These are phyloP conservation scores for Kalmanozyma brasiliensis DNA, from an alignment of 1,284 basidiomycete genomes.

Conservation along the genomic window DNA sequence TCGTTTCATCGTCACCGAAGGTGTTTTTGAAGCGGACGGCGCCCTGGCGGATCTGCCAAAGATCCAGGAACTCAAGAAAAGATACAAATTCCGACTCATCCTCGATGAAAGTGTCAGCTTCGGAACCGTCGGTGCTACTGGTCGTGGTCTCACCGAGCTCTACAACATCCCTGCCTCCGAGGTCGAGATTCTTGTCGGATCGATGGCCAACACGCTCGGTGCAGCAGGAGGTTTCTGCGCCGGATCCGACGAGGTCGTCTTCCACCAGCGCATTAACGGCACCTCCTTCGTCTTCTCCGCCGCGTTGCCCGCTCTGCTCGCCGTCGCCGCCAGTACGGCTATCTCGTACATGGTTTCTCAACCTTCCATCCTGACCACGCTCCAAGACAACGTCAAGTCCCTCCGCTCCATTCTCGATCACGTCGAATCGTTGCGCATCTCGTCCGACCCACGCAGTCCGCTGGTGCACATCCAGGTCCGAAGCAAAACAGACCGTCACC, in stretches of 20 bases:
- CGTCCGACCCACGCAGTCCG: conserved; percentile 84
- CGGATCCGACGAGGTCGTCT: conserved; percentile 82
- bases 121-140: conserved; percentile 89
- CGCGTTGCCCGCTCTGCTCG: conserved; percentile 87
- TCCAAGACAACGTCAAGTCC: conserved; percentile 83
- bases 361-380: conserved; percentile 78
- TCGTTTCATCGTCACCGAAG: conserved; percentile 96
- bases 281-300: conserved; percentile 96
- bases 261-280: conserved; percentile 96
- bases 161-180: conserved; percentile 80
- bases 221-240: conserved; percentile 95
- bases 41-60: conserved; percentile 89
- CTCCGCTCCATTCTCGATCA: conserved; percentile 81
- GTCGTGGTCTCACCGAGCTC: conserved; percentile 91
- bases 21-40: conserved; percentile 94
- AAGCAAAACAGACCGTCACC: conserved; percentile 57
- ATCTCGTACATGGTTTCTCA: conserved; percentile 76
- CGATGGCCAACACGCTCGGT: conserved; percentile 84
- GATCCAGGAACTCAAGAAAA: conserved; percentile 90
- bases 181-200: conserved; percentile 76
- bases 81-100: conserved; percentile 94
- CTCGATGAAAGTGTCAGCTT: conserved; percentile 95
- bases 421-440: conserved; percentile 80
- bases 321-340: conserved; percentile 85
- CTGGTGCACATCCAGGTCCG: conserved; percentile 85